Evolutionary conservation across 352 stramenopile species (phyloP), one percentile per base, ranked within the genome.

Genomic region (Phytophthora brassicae): DNA sequence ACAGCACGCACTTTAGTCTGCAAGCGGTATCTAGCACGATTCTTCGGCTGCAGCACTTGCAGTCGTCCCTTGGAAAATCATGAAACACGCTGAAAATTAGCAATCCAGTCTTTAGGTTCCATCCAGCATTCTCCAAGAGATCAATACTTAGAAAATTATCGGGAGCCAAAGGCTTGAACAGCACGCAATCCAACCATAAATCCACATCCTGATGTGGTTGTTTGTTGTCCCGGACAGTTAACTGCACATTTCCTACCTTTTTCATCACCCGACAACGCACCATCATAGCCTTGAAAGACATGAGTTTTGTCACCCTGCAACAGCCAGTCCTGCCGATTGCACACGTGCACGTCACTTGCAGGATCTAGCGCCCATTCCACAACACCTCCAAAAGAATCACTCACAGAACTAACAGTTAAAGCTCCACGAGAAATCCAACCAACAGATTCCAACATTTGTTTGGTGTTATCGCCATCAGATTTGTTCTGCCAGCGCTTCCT

Each of bases 101-200:
- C 0, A 28, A 38, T 0, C 51, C 26, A n/a, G 19, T 24, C 24
- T 67, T 67, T 1, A 47, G 4, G 2, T 48, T 35, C 45, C 52
- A 68, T 2, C 38, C 60, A 1, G 5, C 17, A 3, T 31, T 58
- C 29, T 68, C 45, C 35, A 64, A 13, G 0, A 26, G 0, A 17
- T 54, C 29, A 1, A 55, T 14, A 13, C 53, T 64, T 0, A 68
- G 13, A 4, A 64, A 17, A 39, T 68, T 68, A n/a, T 68, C 46
- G 5, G 60, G 53, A 8, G 38, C 53, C 1, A 17, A 43, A 43
- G 53, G 28, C 16, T 39, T 54, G 9, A n/a, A 51, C 28, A 68
- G 12, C 0, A 68, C 54, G 17, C 4, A 39, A 2, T 38, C 31
- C 1, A 63, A 55, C 12, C 17, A n/a, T 14, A 63, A 45, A 13